phyloP scores from a whole-genome alignment of 1,139 yeast species.

The Lizanozyma gosingica region DNA sequence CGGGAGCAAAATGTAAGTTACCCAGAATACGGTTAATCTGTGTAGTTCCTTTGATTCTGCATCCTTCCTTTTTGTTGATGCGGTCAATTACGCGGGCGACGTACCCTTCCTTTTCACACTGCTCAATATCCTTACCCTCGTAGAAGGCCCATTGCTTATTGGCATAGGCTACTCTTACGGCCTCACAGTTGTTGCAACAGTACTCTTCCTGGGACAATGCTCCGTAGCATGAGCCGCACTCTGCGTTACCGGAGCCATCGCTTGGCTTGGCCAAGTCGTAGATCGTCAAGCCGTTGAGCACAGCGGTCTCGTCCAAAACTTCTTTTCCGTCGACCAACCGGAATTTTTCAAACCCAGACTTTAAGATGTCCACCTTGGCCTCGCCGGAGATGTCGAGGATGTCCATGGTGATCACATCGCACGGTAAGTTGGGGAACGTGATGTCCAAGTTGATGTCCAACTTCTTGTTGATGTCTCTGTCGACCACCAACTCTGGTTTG shows the following conservation, averaged over 20 bases:
- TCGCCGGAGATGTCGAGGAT: slow-evolving; percentile 74
- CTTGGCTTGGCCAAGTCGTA: slow-evolving; percentile 16
- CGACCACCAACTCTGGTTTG: slow-evolving; percentile 82
- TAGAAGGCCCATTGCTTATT: slow-evolving; percentile 77
- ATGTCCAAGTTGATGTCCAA: slow-evolving; percentile 75
- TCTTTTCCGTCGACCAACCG: slow-evolving; percentile 46
- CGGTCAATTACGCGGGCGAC: slow-evolving; percentile 50
- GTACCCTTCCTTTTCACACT: slow-evolving; percentile 86
- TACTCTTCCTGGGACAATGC: slow-evolving; percentile 53
- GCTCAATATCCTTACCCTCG: slow-evolving; percentile 80
- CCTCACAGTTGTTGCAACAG: slow-evolving; percentile 83
- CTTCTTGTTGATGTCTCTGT: slow-evolving; percentile 69
- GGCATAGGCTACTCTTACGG: slow-evolving; percentile 74
- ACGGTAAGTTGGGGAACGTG: slow-evolving; percentile 76
- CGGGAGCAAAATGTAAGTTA: slow-evolving; percentile 92
- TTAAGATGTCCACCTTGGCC: slow-evolving; percentile 59
- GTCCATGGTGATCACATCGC: slow-evolving; percentile 47
- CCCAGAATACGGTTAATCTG: slow-evolving; percentile 82
- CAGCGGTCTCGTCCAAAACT: slow-evolving; percentile 22
- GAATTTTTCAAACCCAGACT: slow-evolving; percentile 62
- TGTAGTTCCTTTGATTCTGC: slow-evolving; percentile 75
- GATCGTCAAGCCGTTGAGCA: slow-evolving; percentile 13
- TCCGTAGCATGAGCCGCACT: slow-evolving; percentile 92
- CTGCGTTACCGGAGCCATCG: slow-evolving; percentile 30
- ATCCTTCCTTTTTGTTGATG: slow-evolving; percentile 61